Evolutionary conservation across 495 filamentous ascomycete genomes (phyloP).

Genomic region (Sphaerosporella brunnea): DNA sequence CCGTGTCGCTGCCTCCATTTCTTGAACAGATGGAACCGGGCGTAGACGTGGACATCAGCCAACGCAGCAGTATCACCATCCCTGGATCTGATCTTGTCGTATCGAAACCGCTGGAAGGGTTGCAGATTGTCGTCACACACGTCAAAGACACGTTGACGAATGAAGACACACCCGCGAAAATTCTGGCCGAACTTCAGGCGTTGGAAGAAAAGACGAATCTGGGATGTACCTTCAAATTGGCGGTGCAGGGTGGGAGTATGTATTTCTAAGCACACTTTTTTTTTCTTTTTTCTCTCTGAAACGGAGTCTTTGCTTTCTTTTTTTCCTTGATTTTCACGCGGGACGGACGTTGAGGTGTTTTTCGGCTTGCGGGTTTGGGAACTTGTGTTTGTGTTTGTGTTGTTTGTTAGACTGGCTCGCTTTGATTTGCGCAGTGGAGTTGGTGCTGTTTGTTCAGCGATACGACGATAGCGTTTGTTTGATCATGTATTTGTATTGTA

Average conservation of each 20-base stretch:
- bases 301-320: background rate
- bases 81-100: background rate
- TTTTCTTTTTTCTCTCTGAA: constrained; percentile 1
- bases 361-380: too few species aligned
- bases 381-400: too few species aligned
- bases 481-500: too few species aligned
- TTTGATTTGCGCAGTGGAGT: too few species aligned
- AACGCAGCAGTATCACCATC: too few species aligned
- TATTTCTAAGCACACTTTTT: constrained; percentile 22
- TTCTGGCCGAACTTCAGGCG: constrained; percentile 46
- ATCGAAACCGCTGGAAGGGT: constrained; percentile 29
- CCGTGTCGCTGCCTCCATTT: background rate
- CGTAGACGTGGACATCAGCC: background rate
- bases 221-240: constrained; percentile 65
- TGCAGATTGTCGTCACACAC: constrained; percentile 60
- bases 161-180: constrained; percentile 40
- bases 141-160: constrained; percentile 62
- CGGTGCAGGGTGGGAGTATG: constrained; percentile 35
- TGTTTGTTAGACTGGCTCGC: too few species aligned
- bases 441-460: too few species aligned
- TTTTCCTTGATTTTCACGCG: too few species aligned
- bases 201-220: constrained; percentile 43
- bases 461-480: too few species aligned
- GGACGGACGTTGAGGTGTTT: too few species aligned
- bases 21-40: background rate